Evolutionary conservation across 2,329 filamentous ascomycete genomes (phyloP), one percentile per base, ranked within the genome.

Genomic region (Aspergillus sp.): DNA sequence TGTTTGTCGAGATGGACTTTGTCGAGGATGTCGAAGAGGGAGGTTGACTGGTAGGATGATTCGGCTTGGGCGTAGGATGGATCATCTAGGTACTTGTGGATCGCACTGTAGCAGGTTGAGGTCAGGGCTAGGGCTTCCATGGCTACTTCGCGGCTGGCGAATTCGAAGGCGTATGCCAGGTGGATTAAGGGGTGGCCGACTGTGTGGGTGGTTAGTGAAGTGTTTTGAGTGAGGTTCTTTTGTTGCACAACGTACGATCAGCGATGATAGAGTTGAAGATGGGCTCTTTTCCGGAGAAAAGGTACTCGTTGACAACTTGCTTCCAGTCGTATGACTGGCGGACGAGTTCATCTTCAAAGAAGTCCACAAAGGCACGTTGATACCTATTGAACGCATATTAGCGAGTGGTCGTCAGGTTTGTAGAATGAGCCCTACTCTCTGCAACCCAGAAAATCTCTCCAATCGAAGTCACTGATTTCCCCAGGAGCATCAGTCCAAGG

Each of bases 121-220:
- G 88, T 82, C 63, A 97, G 81, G 0, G 86, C 87, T 0, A 99
- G 83, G 0, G 92, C 91, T 80, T 99, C 95, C 77, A 97, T 95
- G 51, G 89, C 93, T 19, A 98, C 74, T 65, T 96, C 94, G 60
- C 89, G 90, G 67, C 86, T 95, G 63, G 91, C 86, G 69, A 98
- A 83, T 79, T 99, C 94, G 72, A 90, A 94, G 9, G 92, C 95
- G 73, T 96, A 97, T n/a, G 88, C 93, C 2, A 99, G 84, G 70
- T 98, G 95, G 60, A 98, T 95, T n/a, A 98, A 81, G 1, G 94
- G 91, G 70, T 97, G 91, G 17, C 90, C 94, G 62, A 97, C 91
- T 94, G 65, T 2, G 12, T 12, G 4, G 32, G 2, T 36, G 12
- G 32, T 36, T 36, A 36, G 32, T 13, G 12, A 5, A 5, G 12